These are phyloP conservation scores for Porphyrellus cyaneotinctus DNA, from an alignment of 768 basidiomycete genomes.

Conservation along the genomic window DNA sequence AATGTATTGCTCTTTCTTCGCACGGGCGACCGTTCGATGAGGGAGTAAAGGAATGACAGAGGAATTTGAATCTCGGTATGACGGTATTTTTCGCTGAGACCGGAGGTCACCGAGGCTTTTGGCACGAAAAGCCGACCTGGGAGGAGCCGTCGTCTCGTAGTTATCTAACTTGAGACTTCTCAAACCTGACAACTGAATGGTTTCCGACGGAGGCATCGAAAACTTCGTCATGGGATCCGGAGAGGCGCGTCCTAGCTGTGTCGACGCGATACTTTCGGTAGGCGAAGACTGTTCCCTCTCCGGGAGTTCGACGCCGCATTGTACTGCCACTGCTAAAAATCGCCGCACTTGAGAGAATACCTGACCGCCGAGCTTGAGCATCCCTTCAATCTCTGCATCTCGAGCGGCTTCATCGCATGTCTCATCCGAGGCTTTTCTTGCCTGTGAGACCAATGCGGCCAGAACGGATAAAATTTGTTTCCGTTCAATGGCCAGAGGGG, in stretches of 20 bases:
- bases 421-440: conserved; percentile 57
- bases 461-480: conserved; percentile 79
- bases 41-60: conserved; percentile 35
- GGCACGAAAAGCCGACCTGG: conserved; percentile 38
- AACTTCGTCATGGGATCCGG: conserved; percentile 14
- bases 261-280: conserved; percentile 15
- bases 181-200: conserved; percentile 23
- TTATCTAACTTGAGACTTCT: conserved; percentile 27
- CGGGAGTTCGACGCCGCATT: conserved; percentile 69
- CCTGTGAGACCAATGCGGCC: conserved; percentile 76
- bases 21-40: conserved; percentile 25
- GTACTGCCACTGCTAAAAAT: conserved; percentile 73
- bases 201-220: conserved; percentile 8
- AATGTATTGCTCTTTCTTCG: conserved; percentile 39
- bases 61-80: conserved; percentile 37
- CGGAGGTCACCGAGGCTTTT: conserved; percentile 55
- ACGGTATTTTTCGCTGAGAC: conserved; percentile 26
- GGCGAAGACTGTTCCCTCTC: conserved; percentile 38
- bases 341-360: conserved; percentile 77
- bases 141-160: conserved; percentile 16
- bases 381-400: conserved; percentile 59
- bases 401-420: conserved; percentile 45
- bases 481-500: conserved; percentile 69
- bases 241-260: conserved; percentile 15
- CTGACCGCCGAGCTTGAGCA: conserved; percentile 77